Evolutionary conservation across 768 basidiomycete species (phyloP).

Genomic region (Kwoniella heveanensis): DNA sequence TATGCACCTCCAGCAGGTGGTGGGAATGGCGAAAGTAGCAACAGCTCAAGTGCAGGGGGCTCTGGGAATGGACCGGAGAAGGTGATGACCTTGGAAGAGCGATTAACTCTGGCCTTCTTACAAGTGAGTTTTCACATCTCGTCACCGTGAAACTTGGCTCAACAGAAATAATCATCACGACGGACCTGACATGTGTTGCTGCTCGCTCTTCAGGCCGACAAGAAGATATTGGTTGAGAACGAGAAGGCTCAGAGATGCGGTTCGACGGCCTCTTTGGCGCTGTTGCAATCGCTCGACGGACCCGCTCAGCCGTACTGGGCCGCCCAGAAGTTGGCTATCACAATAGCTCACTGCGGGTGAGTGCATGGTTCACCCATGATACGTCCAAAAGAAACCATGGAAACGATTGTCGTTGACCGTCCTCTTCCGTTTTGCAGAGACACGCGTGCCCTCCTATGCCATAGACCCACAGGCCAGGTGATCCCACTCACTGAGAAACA

Average conservation of each 20-base stretch:
- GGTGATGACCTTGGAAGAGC: constrained; percentile 73
- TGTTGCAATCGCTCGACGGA: constrained; percentile 85
- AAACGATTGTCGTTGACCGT: no score
- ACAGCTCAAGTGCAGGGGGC: not conserved
- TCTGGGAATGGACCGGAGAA: not conserved
- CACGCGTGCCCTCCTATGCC: constrained; percentile 81
- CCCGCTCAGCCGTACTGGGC: constrained; percentile 79
- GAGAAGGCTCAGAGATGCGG: constrained; percentile 72
- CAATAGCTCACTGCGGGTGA: constrained; percentile 90
- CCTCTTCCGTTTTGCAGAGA: constrained; percentile 64
- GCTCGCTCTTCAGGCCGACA: constrained; percentile 66
- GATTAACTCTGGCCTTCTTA: constrained; percentile 83
- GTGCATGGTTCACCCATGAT: no score
- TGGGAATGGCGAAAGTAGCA: not conserved
- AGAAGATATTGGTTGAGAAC: constrained; percentile 68
- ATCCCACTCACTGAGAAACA: constrained; percentile 89
- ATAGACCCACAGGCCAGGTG: constrained; percentile 71
- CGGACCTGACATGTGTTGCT: not conserved
- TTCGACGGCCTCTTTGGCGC: constrained; percentile 84
- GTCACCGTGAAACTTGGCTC: no score
- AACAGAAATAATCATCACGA: no score
- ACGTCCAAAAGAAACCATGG: no score
- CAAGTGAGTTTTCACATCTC: constrained; percentile 66
- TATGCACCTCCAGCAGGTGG: constrained; percentile 30
- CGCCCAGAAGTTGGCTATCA: constrained; percentile 72